Conservation (phyloP, 768 basidiomycete species). For the Boletus reticulatus region DNA sequence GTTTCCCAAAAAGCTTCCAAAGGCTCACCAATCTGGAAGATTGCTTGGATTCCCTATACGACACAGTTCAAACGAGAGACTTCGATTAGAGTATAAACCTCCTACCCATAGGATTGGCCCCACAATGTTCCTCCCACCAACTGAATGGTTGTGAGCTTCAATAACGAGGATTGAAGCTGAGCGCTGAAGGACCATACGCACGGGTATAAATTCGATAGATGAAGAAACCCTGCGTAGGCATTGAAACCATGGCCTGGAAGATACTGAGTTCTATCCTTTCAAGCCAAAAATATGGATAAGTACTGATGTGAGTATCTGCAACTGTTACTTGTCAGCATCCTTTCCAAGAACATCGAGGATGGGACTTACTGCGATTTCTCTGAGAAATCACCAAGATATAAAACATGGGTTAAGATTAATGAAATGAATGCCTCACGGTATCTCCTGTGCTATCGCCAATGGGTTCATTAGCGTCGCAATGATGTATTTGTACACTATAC, state of each 20-base stretch:
- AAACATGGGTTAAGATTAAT: no score
- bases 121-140: slow-evolving; percentile 1
- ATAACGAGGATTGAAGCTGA: neutral
- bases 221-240: slow-evolving; percentile 1
- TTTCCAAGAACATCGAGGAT: neutral
- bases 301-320: slow-evolving; percentile 7
- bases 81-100: neutral
- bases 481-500: slow-evolving; percentile 1
- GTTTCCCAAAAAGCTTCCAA: neutral
- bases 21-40: slow-evolving; percentile 9
- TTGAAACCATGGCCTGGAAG: neutral
- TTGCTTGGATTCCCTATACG: neutral
- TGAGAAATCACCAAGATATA: neutral
- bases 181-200: neutral
- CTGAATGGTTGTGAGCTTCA: neutral
- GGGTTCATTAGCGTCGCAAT: neutral
- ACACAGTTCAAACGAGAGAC: neutral
- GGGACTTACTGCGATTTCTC: slow-evolving; percentile 7
- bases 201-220: slow-evolving; percentile 9
- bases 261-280: neutral
- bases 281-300: neutral
- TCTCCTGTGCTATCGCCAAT: fast-evolving
- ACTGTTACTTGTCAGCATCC: neutral
- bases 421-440: neutral
- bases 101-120: slow-evolving; percentile 11